Evolutionary conservation across 116 monocot genomes (phyloP).

Genomic region (Papilionanthe hybrid): DNA sequence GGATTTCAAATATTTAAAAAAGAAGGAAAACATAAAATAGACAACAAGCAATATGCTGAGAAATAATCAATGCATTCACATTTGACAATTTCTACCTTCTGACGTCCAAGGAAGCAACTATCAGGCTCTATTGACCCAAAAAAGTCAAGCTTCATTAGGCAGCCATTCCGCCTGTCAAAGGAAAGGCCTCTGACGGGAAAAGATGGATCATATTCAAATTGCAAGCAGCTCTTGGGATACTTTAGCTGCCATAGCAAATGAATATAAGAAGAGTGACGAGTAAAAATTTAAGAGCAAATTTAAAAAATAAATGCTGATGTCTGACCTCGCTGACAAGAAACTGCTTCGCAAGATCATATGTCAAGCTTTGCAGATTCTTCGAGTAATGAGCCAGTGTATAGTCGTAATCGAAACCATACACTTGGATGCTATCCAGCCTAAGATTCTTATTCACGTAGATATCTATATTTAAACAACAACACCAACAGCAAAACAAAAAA

Average conservation of each 20-base stretch:
- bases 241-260: conserved; percentile 50
- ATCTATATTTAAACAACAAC: conserved; percentile 30
- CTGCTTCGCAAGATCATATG: conserved; percentile 81
- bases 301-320: neutral
- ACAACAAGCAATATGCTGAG: neutral
- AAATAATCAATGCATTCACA: neutral
- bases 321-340: conserved; percentile 89
- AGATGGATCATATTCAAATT: conserved; percentile 68
- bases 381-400: conserved; percentile 97
- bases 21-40: neutral
- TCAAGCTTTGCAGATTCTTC: conserved; percentile 60
- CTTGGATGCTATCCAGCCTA: conserved; percentile 73
- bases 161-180: conserved; percentile 81
- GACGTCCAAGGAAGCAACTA: conserved; percentile 90
- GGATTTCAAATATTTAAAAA: neutral
- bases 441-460: conserved; percentile 94
- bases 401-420: conserved; percentile 98
- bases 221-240: conserved; percentile 87
- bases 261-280: neutral
- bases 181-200: conserved; percentile 95
- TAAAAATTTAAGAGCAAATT: neutral
- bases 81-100: conserved; percentile 43
- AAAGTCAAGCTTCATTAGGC: conserved; percentile 95
- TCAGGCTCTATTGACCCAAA: conserved; percentile 97
- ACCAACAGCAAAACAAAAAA: neutral